These are phyloP conservation scores for Leonotis leonurus DNA, from an alignment of 257 asterid genomes.

Conservation along the genomic window DNA sequence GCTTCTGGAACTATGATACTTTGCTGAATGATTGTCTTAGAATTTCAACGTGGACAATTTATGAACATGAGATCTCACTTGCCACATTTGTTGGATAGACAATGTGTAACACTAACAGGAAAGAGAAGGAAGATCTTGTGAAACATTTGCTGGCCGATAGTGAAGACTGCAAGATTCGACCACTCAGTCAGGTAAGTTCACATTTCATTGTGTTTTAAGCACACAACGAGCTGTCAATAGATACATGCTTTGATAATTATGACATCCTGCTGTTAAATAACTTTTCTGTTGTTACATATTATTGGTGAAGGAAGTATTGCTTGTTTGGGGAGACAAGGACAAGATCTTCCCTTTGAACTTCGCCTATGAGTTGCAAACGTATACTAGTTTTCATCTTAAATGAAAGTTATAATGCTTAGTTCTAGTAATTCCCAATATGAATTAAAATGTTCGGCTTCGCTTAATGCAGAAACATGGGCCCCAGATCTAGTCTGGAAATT, in stretches of 20 bases:
- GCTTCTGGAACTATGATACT: too few species aligned
- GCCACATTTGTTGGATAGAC: conserved; percentile 24
- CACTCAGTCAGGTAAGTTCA: conserved; percentile 37
- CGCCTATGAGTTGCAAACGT: conserved; percentile 53
- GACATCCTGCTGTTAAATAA: background rate
- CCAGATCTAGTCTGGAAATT: conserved; percentile 42
- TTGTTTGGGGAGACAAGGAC: conserved; percentile 73
- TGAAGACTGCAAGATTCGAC: conserved; percentile 18
- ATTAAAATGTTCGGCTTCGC: too few species aligned
- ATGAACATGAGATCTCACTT: conserved; percentile 1
- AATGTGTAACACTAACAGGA: conserved; percentile 38
- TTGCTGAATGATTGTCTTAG: background rate
- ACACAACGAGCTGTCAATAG: too few species aligned
- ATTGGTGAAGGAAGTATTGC: conserved; percentile 46
- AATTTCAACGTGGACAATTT: background rate
- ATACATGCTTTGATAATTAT: background rate
- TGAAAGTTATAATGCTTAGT: background rate
- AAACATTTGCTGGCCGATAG: conserved; percentile 35
- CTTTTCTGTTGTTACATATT: background rate
- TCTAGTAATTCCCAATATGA: background rate
- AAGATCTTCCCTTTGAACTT: conserved; percentile 51
- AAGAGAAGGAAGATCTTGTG: conserved; percentile 48
- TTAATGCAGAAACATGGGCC: conserved; percentile 46
- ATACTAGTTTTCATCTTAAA: background rate
- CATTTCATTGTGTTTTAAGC: background rate